phyloP scores from a whole-genome alignment of 2,329 filamentous ascomycete species.

The Lomentospora prolificans region DNA sequence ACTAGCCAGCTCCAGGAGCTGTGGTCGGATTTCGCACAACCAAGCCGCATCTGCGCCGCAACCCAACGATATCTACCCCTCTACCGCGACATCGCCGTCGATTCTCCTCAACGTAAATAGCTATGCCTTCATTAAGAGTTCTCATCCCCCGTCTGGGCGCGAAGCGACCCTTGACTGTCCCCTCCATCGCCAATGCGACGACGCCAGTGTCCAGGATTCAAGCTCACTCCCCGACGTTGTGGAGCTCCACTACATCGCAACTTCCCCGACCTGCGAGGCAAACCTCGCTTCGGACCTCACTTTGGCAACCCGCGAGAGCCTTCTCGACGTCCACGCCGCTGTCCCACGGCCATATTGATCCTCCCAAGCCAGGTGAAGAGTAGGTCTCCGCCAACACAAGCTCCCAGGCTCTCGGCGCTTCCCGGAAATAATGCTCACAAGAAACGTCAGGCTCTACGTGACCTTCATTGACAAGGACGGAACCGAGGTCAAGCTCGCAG shows the following conservation, averaged over 20 bases:
- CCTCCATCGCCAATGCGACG: background rate
- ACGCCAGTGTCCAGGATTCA: background rate
- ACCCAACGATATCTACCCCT: background rate
- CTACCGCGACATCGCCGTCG: background rate
- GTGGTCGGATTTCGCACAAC: too few species aligned
- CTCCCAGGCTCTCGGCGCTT: background rate
- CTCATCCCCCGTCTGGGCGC: background rate
- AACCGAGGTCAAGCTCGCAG: slow-evolving; percentile 63
- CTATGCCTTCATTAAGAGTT: background rate
- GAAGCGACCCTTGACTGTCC: background rate
- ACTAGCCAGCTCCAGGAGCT: too few species aligned
- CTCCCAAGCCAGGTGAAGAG: slow-evolving; percentile 89
- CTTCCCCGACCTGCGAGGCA: background rate
- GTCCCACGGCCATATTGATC: slow-evolving; percentile 69
- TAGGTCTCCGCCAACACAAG: slow-evolving; percentile 32
- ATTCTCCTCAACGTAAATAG: background rate
- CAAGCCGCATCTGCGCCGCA: too few species aligned
- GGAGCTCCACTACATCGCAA: background rate
- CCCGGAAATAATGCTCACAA: background rate
- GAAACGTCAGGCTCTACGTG: slow-evolving; percentile 59
- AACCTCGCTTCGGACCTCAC: background rate
- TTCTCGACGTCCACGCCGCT: slow-evolving; percentile 1
- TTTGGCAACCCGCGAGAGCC: background rate
- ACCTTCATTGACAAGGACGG: slow-evolving; percentile 93
- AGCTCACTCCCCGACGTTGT: background rate